A percentile compares a stretch with the other conserved stretches of the same genome.
These are phyloP conservation scores for Neonectria coccinea DNA, from an alignment of 2,329 filamentous ascomycete genomes.

Conservation along the genomic window DNA sequence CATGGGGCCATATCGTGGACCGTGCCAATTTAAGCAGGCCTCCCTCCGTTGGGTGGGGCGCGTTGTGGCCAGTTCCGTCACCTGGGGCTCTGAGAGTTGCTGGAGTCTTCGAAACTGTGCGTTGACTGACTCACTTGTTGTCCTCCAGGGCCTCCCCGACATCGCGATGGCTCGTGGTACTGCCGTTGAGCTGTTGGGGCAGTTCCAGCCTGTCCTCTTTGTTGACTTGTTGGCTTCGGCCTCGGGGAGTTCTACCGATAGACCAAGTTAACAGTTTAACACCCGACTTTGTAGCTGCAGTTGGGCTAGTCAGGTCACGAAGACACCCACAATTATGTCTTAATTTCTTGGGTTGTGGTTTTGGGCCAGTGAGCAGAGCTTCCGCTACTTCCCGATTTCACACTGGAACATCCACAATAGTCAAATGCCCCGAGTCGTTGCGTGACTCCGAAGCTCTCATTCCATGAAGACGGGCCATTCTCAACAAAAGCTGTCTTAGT, in stretches of 20 bases:
- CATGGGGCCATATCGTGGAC: conserved; percentile 22
- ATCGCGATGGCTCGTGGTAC: background rate
- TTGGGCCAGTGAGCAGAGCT: background rate
- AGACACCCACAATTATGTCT: background rate
- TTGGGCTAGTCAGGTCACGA: background rate
- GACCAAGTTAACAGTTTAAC: background rate
- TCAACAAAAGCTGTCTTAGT: background rate
- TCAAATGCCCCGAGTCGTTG: background rate
- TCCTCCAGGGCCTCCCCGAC: background rate
- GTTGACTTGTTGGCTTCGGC: background rate
- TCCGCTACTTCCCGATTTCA: background rate
- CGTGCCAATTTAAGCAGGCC: conserved; percentile 16
- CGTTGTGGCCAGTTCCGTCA: conserved; percentile 19
- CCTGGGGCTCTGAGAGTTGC: background rate
- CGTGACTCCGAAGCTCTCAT: background rate
- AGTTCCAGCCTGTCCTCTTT: background rate
- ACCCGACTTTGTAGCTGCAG: background rate
- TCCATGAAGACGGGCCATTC: background rate
- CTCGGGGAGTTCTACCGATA: background rate
- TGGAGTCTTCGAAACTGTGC: conserved; percentile 2
- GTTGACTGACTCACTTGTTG: conserved; percentile 2
- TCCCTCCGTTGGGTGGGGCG: conserved; percentile 11
- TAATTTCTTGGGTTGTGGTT: background rate
- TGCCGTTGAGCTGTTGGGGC: background rate
- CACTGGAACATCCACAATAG: background rate